A percentile compares a stretch with the other conserved stretches of the same genome.
These are phyloP conservation scores for Aspergillus conjunctus DNA, from an alignment of 495 filamentous ascomycete genomes.

Conservation along the genomic window DNA sequence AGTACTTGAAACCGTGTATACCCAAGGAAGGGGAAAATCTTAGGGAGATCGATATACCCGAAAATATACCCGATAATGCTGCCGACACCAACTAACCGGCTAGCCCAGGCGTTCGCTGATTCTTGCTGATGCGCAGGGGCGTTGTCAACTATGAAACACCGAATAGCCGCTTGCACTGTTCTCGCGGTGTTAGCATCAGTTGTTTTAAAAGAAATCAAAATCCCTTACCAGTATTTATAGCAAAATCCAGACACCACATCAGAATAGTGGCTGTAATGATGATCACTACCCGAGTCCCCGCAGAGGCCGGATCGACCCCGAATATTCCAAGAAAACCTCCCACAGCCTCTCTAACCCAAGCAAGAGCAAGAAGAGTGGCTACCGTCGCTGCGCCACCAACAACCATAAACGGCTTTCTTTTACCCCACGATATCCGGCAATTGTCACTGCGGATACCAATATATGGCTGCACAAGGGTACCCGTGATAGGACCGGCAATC, in stretches of 20 bases:
- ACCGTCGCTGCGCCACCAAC: constrained; percentile 73
- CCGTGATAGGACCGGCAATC: constrained; percentile 89
- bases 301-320: constrained; percentile 63
- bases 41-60: constrained; percentile 76
- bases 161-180: constrained; percentile 80
- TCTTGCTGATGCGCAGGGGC: constrained; percentile 89
- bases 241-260: constrained; percentile 85
- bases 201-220: constrained; percentile 6
- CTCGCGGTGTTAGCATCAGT: constrained; percentile 10
- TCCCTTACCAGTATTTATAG: constrained; percentile 82
- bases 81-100: constrained; percentile 75
- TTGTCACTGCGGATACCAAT: constrained; percentile 89
- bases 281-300: constrained; percentile 58
- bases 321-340: constrained; percentile 70
- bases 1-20: constrained; percentile 88
- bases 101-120: constrained; percentile 85
- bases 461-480: constrained; percentile 88
- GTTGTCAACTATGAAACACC: constrained; percentile 89
- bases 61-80: constrained; percentile 85
- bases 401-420: constrained; percentile 86
- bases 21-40: constrained; percentile 71
- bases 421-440: constrained; percentile 77
- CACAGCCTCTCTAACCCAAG: constrained; percentile 82
- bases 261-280: constrained; percentile 77
- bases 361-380: constrained; percentile 69